Evolutionary conservation across 495 filamentous ascomycete genomes (phyloP), one percentile per base, ranked within the genome.

Genomic region (Penicillium cataractarum): DNA sequence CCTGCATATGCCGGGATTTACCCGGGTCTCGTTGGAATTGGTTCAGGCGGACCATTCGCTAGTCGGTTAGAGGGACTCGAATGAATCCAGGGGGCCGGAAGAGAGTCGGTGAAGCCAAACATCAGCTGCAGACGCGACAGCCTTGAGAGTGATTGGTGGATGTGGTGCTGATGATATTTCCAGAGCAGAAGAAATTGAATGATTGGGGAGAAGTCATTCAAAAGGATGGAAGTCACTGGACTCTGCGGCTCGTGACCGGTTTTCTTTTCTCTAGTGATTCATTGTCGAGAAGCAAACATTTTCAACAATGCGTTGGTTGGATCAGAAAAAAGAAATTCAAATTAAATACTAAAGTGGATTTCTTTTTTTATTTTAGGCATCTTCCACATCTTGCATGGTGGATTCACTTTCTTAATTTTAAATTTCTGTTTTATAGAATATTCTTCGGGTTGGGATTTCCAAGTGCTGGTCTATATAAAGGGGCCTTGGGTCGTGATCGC

Each of bases 221-320:
- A 21, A 21, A 21, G 51, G 51, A 32, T 24, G 2, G 8, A 9
- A 21, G 39, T 42, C 39, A 19, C 39, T 42, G 42, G 10, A 12
- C 33, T 35, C 48, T 57, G 49, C 48, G 49, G 54, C 64, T 66
- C 61, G 61, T 65, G 67, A 67, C 57, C 61, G 49, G 66, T 61
- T 58, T 61, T n/a, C n/a, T n/a, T n/a, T n/a, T n/a, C n/a, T n/a
- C n/a, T n/a, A n/a, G n/a, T n/a, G n/a, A n/a, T n/a, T n/a, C n/a
- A n/a, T n/a, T n/a, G n/a, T n/a, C n/a, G n/a, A n/a, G 37, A 52
- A 64, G 61, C 64, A 67, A 70, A 67, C 65, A 65, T 70, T 65
- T 53, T 27, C 33, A 55, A 46, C 37, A 55, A n/a, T 53, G 35
- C 9, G 3, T 26, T 48, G 3, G 12, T 26, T 26, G 22, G 22